phyloP scores from a whole-genome alignment of 805 yeast genomes.

The Babjeviella inositovora region DNA sequence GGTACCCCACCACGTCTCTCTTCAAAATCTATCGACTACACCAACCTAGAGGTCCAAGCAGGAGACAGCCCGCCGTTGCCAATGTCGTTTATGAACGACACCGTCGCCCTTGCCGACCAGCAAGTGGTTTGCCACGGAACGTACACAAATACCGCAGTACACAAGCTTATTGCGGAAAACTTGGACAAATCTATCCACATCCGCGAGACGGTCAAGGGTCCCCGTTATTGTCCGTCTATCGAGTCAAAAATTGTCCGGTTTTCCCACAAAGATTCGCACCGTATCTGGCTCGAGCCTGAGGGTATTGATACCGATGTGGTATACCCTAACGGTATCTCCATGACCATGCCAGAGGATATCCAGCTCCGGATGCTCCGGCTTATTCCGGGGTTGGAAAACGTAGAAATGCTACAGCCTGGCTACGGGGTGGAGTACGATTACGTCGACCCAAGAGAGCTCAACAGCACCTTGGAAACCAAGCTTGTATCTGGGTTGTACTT shows the following conservation, averaged over 20 bases:
- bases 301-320: slow-evolving; percentile 78
- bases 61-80: slow-evolving; percentile 84
- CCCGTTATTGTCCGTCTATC: slow-evolving; percentile 93
- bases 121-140: slow-evolving; percentile 69
- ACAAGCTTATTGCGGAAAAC: slow-evolving; percentile 50
- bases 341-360: slow-evolving; percentile 91
- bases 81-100: slow-evolving; percentile 71
- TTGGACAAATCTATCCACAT: slow-evolving; percentile 80
- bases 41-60: slow-evolving; percentile 44
- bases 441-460: slow-evolving; percentile 82
- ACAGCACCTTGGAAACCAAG: slow-evolving; percentile 69
- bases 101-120: slow-evolving; percentile 35
- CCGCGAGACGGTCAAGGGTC: slow-evolving; percentile 88
- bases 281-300: slow-evolving; percentile 94
- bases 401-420: slow-evolving; percentile 84
- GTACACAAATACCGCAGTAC: slow-evolving; percentile 59
- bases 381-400: slow-evolving; percentile 83
- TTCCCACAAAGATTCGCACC: slow-evolving; percentile 58
- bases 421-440: slow-evolving; percentile 99
- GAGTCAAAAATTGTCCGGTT: slow-evolving; percentile 81
- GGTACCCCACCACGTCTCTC: slow-evolving; percentile 94
- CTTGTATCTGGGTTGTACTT: slow-evolving; percentile 60
- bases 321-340: slow-evolving; percentile 92
- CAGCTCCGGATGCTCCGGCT: slow-evolving; percentile 59
- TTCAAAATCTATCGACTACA: slow-evolving; percentile 53